Evolutionary conservation across 805 yeast species (phyloP), one percentile per base, ranked within the genome.

Genomic region (Hanseniaspora pseudoguilliermondii): DNA sequence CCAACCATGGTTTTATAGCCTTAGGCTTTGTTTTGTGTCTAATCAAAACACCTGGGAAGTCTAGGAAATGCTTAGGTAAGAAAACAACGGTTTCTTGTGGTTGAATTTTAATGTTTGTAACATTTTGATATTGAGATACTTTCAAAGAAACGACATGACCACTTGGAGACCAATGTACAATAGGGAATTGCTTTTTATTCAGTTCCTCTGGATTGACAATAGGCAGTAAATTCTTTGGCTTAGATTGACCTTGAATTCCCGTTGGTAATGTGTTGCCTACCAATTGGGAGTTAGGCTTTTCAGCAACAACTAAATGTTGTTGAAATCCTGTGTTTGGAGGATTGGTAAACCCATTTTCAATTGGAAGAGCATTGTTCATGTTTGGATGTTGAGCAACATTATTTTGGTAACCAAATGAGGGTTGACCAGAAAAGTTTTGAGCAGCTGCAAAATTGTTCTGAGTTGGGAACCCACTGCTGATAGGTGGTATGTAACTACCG

Each of bases 1-100:
- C 72, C n/a, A 83, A 60, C 84, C 95, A 84, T 57, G 82, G 78
- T 58, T 80, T 85, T 9, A 87, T 65, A 43, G 83, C 93, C 63
- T 82, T 84, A 65, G 73, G 73, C 64, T 79, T 83, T 1, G 81
- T 70, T 63, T 81, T 86, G 43, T 63, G 62, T 29, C 67, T 64
- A 3, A 73, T 65, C 51, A 87, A 70, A 0, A 96, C 95, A 0
- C 73, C 66, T 8, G 73, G 74, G 54, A 71, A 72, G 1, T 68
- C 64, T 48, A 66, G 69, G 55, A 73, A 50, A 21, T 50, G 52
- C 16, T 47, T 36, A 11, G 58, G 55, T 20, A 50, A 21, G 9
- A n/a, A 25, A 7, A 46, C 39, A 40, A 34, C 18, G n/a, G 53
- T 34, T 21, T 41, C 50, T 20, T n/a, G 20, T 20, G 54, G 25